Evolutionary conservation across 306 rosid species (phyloP), one percentile per base, ranked within the genome.

Genomic region (Calophaca sinica): DNA sequence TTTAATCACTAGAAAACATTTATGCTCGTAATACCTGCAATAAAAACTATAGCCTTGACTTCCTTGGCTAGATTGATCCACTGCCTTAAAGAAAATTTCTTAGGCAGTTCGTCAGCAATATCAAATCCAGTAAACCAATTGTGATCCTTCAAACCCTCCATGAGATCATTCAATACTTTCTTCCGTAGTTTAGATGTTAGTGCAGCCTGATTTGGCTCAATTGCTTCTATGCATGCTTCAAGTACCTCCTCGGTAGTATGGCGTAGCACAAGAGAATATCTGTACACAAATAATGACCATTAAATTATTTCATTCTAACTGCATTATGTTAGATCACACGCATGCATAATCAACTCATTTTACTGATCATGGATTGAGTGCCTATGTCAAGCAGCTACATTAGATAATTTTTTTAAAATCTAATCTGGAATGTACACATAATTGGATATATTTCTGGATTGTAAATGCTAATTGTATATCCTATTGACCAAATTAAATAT

Each of bases 161-260:
- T 86, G 33, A 94, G 97, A 77, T 89, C 93, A 73, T 83, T 65
- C 77, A 88, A 64, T 74, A 89, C 96, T 79, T 55, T 85, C 75
- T 86, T 83, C 51, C 97, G 85, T 62, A 94, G 82, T 48, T 82
- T 72, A 82, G 97, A 88, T 72, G 97, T 91, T 79, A 89, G 65
- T 50, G 91, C 94, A 61, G 87, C 94, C 46, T 89, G 88, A 50
- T 82, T 85, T 72, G 98, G 96, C 72, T 94, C 96, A 77, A 88
- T 85, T 57, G 96, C 94, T 82, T 94, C 97, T 20, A 77, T 57
- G 79, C 98, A 91, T 51, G 97, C 97, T 69, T 81, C 94, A 81
- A 94, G 91, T 80, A 94, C 98, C 85, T 94, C 98, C 84, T 94
- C 98, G 5, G 96, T 91, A 75, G 98, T 94, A 89, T 94, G 98